Conservation (phyloP, 2,329 filamentous ascomycete species). For the Monosporascus sp. region DNA sequence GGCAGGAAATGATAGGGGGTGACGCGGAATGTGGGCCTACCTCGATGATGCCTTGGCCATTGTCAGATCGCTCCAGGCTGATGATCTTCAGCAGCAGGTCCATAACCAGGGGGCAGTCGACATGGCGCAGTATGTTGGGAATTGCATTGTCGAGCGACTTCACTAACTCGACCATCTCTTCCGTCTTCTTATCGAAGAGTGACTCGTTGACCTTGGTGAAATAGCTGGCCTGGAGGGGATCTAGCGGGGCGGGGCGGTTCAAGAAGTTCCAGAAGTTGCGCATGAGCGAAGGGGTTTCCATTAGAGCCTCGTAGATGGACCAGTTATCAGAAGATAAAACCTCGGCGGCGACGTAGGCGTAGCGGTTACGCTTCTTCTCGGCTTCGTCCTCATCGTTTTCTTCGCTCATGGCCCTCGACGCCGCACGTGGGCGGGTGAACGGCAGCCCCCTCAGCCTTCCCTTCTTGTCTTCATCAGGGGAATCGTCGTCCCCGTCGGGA, state of each 20-base stretch:
- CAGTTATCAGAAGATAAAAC: slow-evolving; percentile 93
- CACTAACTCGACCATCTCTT: slow-evolving; percentile 90
- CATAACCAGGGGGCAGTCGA: slow-evolving; percentile 98
- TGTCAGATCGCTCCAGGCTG: slow-evolving; percentile 87
- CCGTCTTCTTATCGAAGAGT: slow-evolving; percentile 95
- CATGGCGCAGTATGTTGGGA: slow-evolving; percentile 80
- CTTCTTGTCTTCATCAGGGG: slow-evolving; percentile 38
- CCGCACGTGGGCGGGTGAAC: slow-evolving; percentile 48
- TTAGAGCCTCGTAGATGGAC: slow-evolving; percentile 89
- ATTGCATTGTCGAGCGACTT: slow-evolving; percentile 79
- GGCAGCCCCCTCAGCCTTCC: slow-evolving; percentile 32
- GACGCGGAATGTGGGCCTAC: slow-evolving; percentile 42
- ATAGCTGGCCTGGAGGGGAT: slow-evolving; percentile 91
- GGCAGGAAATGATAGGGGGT: background rate
- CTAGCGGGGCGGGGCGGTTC: slow-evolving; percentile 75
- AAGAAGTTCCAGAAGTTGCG: slow-evolving; percentile 89
- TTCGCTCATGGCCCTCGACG: slow-evolving; percentile 44
- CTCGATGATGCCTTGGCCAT: slow-evolving; percentile 88
- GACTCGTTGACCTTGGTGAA: slow-evolving; percentile 99
- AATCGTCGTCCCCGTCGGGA: slow-evolving; percentile 38
- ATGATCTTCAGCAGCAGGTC: slow-evolving; percentile 95
- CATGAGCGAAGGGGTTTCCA: slow-evolving; percentile 75
- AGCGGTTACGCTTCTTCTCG: slow-evolving; percentile 88
- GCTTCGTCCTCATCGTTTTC: slow-evolving; percentile 63
- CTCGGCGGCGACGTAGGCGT: slow-evolving; percentile 89